Evolutionary conservation across 345 rosid species (phyloP).

Genomic region (Raphanus raphanistrum): DNA sequence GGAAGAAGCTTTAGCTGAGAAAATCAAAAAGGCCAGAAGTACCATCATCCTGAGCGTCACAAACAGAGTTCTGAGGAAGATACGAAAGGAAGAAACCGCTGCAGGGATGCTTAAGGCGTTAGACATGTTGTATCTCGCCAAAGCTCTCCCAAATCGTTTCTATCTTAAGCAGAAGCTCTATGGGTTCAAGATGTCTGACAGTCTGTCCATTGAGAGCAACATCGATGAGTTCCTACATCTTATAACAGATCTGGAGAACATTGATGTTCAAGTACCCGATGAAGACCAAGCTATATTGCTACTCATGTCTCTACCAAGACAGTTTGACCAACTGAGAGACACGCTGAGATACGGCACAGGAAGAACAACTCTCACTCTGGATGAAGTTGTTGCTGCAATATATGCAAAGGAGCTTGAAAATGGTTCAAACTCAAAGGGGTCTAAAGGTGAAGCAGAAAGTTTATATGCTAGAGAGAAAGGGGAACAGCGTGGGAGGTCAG

Average conservation of each 20-base stretch:
- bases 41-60: background rate
- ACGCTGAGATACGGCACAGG: background rate
- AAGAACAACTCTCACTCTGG: background rate
- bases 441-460: too few species aligned
- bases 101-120: background rate
- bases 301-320: too few species aligned
- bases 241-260: too few species aligned
- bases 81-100: background rate
- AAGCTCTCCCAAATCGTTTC: background rate
- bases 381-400: background rate
- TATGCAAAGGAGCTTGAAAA: background rate
- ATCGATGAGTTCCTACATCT: too few species aligned
- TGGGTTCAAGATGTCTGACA: background rate
- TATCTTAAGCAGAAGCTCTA: background rate
- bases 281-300: too few species aligned
- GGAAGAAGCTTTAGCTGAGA: too few species aligned
- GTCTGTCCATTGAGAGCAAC: background rate
- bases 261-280: too few species aligned
- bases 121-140: background rate
- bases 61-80: background rate
- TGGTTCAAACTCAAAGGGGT: background rate
- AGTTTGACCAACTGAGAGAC: too few species aligned
- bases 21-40: too few species aligned
- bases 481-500: background rate
- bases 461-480: background rate